Conservation (phyloP, 2,329 filamentous ascomycete genomes). For the Aureobasidium pullulans region DNA sequence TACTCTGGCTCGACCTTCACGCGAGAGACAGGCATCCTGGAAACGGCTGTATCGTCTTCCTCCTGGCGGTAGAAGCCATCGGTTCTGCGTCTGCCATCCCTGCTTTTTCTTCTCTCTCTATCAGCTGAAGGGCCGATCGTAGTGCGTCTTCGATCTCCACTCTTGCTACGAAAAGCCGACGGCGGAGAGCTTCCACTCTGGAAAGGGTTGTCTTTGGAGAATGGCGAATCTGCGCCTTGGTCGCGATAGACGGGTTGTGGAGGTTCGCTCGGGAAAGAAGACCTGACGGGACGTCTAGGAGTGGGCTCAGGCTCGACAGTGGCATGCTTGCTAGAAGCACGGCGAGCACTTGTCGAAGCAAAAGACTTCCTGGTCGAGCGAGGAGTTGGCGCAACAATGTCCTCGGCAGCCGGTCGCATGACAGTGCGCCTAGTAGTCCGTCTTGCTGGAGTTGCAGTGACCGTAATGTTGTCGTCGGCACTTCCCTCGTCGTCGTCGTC, state of each 20-base stretch:
- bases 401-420: constrained; percentile 37
- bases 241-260: constrained; percentile 20
- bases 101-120: constrained; percentile 36
- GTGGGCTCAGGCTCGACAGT: constrained; percentile 37
- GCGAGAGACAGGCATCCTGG: constrained; percentile 49
- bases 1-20: constrained; percentile 20
- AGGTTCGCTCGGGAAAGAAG: constrained; percentile 17
- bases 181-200: constrained; percentile 73
- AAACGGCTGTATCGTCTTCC: constrained; percentile 47
- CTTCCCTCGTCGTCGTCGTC: constrained; percentile 50
- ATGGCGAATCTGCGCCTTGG: constrained; percentile 51
- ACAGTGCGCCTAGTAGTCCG: constrained; percentile 22
- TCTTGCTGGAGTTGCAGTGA: constrained; percentile 33
- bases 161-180: constrained; percentile 29
- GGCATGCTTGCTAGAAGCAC: constrained; percentile 38
- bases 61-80: constrained; percentile 39
- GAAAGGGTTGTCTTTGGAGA: constrained; percentile 87
- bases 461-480: constrained; percentile 47
- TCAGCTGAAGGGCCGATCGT: constrained; percentile 37
- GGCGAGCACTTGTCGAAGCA: constrained; percentile 25
- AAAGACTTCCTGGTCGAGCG: constrained; percentile 22
- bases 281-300: constrained; percentile 26
- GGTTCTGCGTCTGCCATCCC: constrained; percentile 35
- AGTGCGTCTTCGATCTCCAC: constrained; percentile 42
- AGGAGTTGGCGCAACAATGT: constrained; percentile 32